Conservation (phyloP, 306 rosid genomes). For the Medicago arabica region DNA sequence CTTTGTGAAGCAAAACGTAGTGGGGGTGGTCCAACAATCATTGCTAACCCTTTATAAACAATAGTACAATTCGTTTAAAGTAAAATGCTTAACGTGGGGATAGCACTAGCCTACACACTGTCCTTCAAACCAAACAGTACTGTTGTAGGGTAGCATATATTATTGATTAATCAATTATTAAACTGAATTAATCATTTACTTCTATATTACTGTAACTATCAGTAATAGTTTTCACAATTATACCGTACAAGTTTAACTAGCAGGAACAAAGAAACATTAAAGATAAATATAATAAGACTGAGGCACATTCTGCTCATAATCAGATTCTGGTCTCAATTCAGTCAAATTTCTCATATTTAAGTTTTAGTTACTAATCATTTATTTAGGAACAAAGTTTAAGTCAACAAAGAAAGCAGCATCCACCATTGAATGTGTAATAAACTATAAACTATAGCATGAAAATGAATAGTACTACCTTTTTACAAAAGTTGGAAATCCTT, state of each 20-base stretch:
- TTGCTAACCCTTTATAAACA: background rate
- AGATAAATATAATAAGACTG: background rate
- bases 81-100: constrained; percentile 7
- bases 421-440: constrained; percentile 6
- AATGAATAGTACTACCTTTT: constrained; percentile 36
- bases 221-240: background rate
- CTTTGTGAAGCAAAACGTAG: background rate
- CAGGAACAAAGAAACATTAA: background rate
- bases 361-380: background rate
- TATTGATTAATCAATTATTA: background rate
- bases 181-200: background rate
- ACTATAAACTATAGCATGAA: constrained; percentile 12
- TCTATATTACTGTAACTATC: too few species aligned
- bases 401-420: constrained; percentile 28
- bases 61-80: background rate
- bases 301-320: background rate
- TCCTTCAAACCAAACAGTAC: background rate
- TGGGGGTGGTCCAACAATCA: background rate
- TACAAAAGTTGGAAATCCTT: constrained; percentile 51
- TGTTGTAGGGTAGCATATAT: background rate
- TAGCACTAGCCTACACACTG: background rate
- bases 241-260: background rate
- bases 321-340: background rate
- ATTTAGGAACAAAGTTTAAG: background rate
- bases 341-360: constrained; percentile 15